Base-by-base conservation (phyloP, 2,329 filamentous ascomycete species). In the Neodidymelliopsis sp. region DNA sequence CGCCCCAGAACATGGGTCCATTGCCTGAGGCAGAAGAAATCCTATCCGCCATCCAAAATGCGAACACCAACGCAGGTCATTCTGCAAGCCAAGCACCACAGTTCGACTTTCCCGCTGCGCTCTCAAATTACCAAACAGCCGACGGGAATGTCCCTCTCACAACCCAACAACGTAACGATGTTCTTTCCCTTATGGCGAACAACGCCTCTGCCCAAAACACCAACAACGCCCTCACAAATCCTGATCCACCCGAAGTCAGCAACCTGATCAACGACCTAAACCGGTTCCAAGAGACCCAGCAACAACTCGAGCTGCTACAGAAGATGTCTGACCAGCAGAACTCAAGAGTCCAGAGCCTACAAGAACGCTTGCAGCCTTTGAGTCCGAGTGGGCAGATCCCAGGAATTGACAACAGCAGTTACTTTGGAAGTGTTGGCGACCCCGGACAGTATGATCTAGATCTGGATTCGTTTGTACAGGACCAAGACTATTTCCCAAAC, bases 311-410 rank as follows among this genome's bases (percentile, higher is more conserved):
- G 40, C 82, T 88, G 22, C 79, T 97, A 2, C 84, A 90, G 55
- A 87, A 86, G 31, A 79, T 96, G 63, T 90, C 95, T 66, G 83
- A 84, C 18, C 86, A 93, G 51, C 91, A 96, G 64, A 86, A 88
- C 52, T 81, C 81, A 36, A 88, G 89, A 37, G 88, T 97, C 1
- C 84, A 89, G 53, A 85, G 89, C 49, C 79, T 97, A 8, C 85
- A 85, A 40, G 85, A 84, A 45, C 77, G 91, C 12, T 80, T 97
- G 6, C 86, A 89, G 6, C 91, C 91, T 0, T 79, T 96, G 10
- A 92, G 87, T 63, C 91, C 91, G 0, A 89, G 84, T 0, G 91
- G 90, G 4, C 82, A 83, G 12, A 89, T 96, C 25, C 89, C 90
- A 1, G 89, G 89, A 4, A 42, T 50, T 3, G 65, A 67, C 5